phyloP scores from a whole-genome alignment of 768 basidiomycete genomes.

The Neoboletus magnificus region DNA sequence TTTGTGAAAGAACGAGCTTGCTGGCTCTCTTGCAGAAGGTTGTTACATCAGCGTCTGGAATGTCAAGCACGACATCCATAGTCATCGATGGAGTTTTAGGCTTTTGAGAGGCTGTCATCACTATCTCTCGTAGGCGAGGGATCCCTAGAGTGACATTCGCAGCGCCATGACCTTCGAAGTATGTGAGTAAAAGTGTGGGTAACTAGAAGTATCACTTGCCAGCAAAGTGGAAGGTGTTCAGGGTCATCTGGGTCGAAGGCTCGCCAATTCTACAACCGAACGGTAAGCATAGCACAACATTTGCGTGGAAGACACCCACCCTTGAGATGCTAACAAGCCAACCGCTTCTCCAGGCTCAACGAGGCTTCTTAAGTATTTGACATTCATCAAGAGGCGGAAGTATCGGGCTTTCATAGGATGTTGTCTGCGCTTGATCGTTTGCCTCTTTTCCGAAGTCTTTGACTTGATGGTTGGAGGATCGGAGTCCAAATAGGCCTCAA shows the following conservation, averaged over 20 bases:
- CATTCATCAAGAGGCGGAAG: slow-evolving; percentile 83
- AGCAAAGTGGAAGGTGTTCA: slow-evolving; percentile 99
- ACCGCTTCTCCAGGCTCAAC: slow-evolving; percentile 99
- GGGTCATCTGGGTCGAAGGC: slow-evolving; percentile 99
- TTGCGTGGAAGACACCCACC: slow-evolving; percentile 48
- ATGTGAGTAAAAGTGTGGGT: not conserved
- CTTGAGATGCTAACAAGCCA: slow-evolving; percentile 93
- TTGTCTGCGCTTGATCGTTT: slow-evolving; percentile 43
- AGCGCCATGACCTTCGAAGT: slow-evolving; percentile 84
- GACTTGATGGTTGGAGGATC: slow-evolving; percentile 59
- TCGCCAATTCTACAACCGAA: slow-evolving; percentile 75
- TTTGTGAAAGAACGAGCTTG: slow-evolving; percentile 80
- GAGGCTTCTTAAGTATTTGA: slow-evolving; percentile 89
- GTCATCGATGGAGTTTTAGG: slow-evolving; percentile 98
- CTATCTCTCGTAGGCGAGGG: slow-evolving; percentile 95
- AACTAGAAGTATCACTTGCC: slow-evolving; percentile 46
- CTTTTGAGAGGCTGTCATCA: slow-evolving; percentile 96
- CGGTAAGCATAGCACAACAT: not conserved
- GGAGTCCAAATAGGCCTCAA: slow-evolving; percentile 73
- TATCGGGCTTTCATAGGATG: slow-evolving; percentile 46
- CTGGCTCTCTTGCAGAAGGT: slow-evolving; percentile 88
- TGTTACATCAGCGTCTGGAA: slow-evolving; percentile 54
- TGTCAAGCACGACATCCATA: slow-evolving; percentile 61
- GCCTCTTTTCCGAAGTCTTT: slow-evolving; percentile 38
- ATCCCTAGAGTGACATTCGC: slow-evolving; percentile 99